Base-by-base conservation (phyloP, 176 grass and related monocot species). In the Sorghum bicolor region DNA sequence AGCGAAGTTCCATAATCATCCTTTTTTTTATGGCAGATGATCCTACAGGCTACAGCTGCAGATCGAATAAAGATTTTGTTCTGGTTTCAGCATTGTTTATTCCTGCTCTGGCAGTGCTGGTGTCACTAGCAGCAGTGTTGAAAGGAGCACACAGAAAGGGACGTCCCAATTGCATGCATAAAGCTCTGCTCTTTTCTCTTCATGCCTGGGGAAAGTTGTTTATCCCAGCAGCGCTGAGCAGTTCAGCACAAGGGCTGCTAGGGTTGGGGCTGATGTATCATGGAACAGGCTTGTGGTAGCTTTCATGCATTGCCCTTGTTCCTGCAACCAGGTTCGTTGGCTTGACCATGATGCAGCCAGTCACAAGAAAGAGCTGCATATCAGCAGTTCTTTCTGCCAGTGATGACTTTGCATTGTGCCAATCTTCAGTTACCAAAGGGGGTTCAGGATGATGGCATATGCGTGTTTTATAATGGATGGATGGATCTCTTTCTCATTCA, bases 91-190 rank as follows among this genome's bases (percentile, higher is more conserved):
- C 38, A 30, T 67, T 79, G 60, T 50, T 83, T 86, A 90, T 90
- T 86, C 74, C 79, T 79, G 58, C 47, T 11, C 6, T 74, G 29
- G 74, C 13, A 86, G 84, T 86, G 88, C 84, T 78, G 22, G 74
- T 78, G 74, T 90, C 88, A 90, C 84, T 90, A 79, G 74, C 84
- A 86, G 75, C 88, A 90, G 84, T 79, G 84, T 79, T 62, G 79
- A 83, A 86, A 90, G 57, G 58, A 61, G 60, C 47, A 39, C 22
- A 8, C 43, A n/a, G 83, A 90, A 47, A 86, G 67, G 38, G 79
- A 79, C 84, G 5, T 79, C 29, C 19, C 79, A 62, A 19, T 84
- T 44, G 2, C 58, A 57, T n/a, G 47, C 36, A 66, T 13, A 53
- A 36, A 40, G 41, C 57, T 57, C 34, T 40, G 43, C 14, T 68